phyloP scores from a whole-genome alignment of 495 filamentous ascomycete genomes.

The Aspergillus biplanus region DNA sequence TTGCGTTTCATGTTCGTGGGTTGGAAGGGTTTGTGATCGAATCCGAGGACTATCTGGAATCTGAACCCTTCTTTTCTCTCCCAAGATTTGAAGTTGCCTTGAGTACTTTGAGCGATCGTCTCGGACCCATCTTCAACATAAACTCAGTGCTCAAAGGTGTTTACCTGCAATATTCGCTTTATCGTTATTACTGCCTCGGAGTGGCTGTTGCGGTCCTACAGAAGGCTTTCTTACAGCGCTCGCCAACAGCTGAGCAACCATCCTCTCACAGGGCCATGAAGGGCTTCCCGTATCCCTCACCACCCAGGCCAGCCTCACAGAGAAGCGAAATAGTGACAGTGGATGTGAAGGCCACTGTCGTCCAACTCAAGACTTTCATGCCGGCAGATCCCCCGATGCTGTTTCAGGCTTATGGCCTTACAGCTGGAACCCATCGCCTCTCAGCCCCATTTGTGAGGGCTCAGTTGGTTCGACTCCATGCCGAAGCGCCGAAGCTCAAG shows the following conservation, averaged over 20 bases:
- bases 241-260: slow-evolving; percentile 17
- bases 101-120: slow-evolving; percentile 79
- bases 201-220: slow-evolving; percentile 77
- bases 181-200: slow-evolving; percentile 88
- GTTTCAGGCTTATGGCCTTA: slow-evolving; percentile 80
- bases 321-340: slow-evolving; percentile 72
- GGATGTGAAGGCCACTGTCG: slow-evolving; percentile 74
- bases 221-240: slow-evolving; percentile 67
- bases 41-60: slow-evolving; percentile 78
- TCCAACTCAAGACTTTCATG: slow-evolving; percentile 88
- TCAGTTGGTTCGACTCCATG: slow-evolving; percentile 79
- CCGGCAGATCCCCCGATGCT: slow-evolving; percentile 87
- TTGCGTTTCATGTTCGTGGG: slow-evolving; percentile 78
- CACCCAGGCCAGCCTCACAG: slow-evolving; percentile 36
- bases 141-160: slow-evolving; percentile 79
- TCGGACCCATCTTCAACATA: slow-evolving; percentile 85
- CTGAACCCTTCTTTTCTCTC: slow-evolving; percentile 82
- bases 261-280: slow-evolving; percentile 10
- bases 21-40: slow-evolving; percentile 91
- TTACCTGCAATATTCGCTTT: slow-evolving; percentile 87
- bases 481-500: slow-evolving; percentile 78
- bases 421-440: slow-evolving; percentile 84
- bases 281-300: slow-evolving; percentile 22
- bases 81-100: slow-evolving; percentile 86
- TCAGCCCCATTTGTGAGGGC: slow-evolving; percentile 75